These are phyloP conservation scores for Piper betle DNA, from an alignment of 164 flowering plant genomes.

Conservation along the genomic window DNA sequence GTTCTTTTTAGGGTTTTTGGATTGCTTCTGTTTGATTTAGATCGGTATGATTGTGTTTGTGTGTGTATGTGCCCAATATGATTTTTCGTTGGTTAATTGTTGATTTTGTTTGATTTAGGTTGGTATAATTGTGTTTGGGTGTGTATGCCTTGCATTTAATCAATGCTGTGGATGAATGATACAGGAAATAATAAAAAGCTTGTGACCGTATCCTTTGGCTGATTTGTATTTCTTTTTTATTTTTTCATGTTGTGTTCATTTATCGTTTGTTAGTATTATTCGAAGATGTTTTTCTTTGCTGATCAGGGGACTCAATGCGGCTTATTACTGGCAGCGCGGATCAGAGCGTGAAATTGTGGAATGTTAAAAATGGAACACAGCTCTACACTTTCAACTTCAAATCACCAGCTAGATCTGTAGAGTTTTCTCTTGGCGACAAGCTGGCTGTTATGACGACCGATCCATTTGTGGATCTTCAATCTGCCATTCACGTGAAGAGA, in stretches of 20 bases:
- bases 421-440: constrained; percentile 68
- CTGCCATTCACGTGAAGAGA: constrained; percentile 77
- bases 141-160: too few species aligned
- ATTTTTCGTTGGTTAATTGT: too few species aligned
- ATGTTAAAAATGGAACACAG: constrained; percentile 53
- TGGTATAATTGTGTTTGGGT: too few species aligned
- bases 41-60: too few species aligned
- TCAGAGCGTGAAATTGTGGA: constrained; percentile 75
- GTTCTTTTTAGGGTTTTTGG: too few species aligned
- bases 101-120: too few species aligned
- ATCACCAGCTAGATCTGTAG: constrained; percentile 74
- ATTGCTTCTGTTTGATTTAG: too few species aligned
- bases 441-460: constrained; percentile 83
- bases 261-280: background rate
- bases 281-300: background rate
- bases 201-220: too few species aligned
- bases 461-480: constrained; percentile 68
- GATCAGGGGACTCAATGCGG: constrained; percentile 53
- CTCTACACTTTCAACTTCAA: constrained; percentile 55
- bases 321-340: constrained; percentile 92
- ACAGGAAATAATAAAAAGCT: too few species aligned
- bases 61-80: too few species aligned
- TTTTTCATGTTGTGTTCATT: background rate
- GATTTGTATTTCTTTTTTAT: too few species aligned
- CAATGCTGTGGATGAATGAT: too few species aligned